Conservation (phyloP, 2,329 filamentous ascomycete species). For the Beauveria pseudobassiana region DNA sequence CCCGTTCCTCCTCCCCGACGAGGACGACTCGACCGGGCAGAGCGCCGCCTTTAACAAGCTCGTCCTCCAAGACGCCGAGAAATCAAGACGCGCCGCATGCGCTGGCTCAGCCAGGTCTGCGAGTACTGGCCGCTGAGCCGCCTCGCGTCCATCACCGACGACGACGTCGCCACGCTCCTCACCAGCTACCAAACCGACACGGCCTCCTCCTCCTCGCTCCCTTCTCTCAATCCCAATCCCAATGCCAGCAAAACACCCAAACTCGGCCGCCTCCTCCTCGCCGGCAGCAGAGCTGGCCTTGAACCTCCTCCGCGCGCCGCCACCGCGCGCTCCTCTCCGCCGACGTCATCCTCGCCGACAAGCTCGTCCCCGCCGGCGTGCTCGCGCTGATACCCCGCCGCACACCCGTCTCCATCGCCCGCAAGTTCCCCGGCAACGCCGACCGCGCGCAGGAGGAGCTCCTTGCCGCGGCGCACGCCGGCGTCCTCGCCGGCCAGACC, state of each 20-base stretch:
- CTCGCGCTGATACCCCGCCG: conserved; percentile 85
- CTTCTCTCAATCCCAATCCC: neutral
- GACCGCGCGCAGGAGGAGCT: conserved; percentile 90
- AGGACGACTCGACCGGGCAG: conserved; percentile 64
- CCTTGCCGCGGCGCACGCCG: conserved; percentile 66
- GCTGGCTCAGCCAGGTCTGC: conserved; percentile 93
- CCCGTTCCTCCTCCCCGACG: conserved; percentile 21
- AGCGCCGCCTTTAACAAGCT: conserved; percentile 77
- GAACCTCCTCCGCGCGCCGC: conserved; percentile 77
- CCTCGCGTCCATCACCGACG: conserved; percentile 70
- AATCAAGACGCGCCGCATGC: conserved; percentile 70
- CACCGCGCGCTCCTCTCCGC: conserved; percentile 67
- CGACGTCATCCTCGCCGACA: conserved; percentile 77
- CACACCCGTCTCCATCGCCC: conserved; percentile 82
- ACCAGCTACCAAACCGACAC: conserved; percentile 51
- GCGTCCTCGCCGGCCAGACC: conserved; percentile 56
- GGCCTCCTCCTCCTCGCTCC: conserved; percentile 18
- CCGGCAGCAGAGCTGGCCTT: too few species aligned
- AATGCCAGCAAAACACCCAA: conserved; percentile 14
- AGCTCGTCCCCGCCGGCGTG: conserved; percentile 76
- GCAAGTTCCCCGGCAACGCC: conserved; percentile 96
- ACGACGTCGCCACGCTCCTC: conserved; percentile 72
- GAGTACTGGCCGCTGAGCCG: conserved; percentile 94
- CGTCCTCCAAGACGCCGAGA: conserved; percentile 59
- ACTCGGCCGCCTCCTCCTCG: conserved; percentile 71